phyloP scores from a whole-genome alignment of 306 rosid genomes.

The Castanea mollissima region DNA sequence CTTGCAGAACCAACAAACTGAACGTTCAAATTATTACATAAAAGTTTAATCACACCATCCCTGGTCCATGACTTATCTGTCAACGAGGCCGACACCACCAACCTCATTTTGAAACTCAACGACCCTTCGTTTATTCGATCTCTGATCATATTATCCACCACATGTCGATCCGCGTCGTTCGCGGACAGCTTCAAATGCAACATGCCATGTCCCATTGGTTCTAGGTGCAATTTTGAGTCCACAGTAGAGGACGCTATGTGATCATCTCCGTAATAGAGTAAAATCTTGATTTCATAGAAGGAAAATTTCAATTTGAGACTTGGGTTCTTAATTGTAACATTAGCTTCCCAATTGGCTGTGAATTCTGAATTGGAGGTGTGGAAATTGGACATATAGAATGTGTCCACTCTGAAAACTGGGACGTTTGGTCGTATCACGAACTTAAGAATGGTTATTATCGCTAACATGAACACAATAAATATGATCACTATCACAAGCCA shows the following conservation, averaged over 20 bases:
- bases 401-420: constrained; percentile 29
- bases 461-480: neutral
- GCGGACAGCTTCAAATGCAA: constrained; percentile 14
- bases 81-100: constrained; percentile 15
- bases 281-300: constrained; percentile 13
- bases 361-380: constrained; percentile 11
- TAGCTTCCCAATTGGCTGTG: constrained; percentile 41
- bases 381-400: constrained; percentile 35
- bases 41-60: neutral
- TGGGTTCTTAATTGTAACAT: constrained; percentile 27
- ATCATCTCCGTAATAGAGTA: constrained; percentile 7
- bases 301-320: constrained; percentile 5
- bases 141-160: constrained; percentile 20
- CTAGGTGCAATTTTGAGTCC: constrained; percentile 26
- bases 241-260: neutral
- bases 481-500: constrained; percentile 2
- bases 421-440: constrained; percentile 27
- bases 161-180: constrained; percentile 2
- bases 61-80: constrained; percentile 1
- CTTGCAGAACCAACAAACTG: constrained; percentile 16
- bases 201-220: neutral
- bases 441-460: constrained; percentile 13
- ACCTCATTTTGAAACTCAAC: constrained; percentile 21
- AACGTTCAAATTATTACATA: constrained; percentile 45
- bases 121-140: constrained; percentile 17